Evolutionary conservation across 108 stramenopile species (phyloP), one percentile per base, ranked within the genome.

Genomic region (Asterionellopsis glacialis): DNA sequence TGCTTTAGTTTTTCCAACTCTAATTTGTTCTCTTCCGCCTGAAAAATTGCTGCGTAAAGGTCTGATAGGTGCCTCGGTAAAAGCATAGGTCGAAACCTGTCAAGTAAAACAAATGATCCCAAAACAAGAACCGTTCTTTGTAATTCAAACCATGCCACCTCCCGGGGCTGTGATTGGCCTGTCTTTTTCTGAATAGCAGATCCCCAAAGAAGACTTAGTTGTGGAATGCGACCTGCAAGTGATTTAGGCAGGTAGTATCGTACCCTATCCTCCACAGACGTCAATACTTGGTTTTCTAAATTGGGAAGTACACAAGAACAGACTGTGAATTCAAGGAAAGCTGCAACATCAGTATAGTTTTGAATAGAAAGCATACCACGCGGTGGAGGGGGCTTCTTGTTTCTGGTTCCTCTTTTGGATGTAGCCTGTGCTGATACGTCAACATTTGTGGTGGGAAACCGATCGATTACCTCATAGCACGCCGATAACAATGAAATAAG

Each of bases 41-140:
- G 76, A 16, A 89, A 67, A 16, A 81, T 23, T 11, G 82, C 80
- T 19, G 82, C 72, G 57, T 83, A 85, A n/a, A 89, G 41, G 70
- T 93, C 87, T 25, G 70, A 57, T 42, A 88, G 42, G 63, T 93
- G 91, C n/a, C 91, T 66, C 41, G 91, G 87, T 33, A 93, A 62
- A 7, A 93, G 61, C 91, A 93, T 93, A 38, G 91, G 91, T 41
- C 85, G 76, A 68, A 93, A 93, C 57, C 91, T 76, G 85, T 93
- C 91, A 69, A 93, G 57, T 41, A 84, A 41, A n/a, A 89, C 56
- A 16, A 93, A 14, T n/a, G 72, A 51, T 9, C 67, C 55, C 13
- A 80, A 14, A 11, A 39, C 11, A 2, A 12, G 21, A n/a, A 56
- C 55, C 40, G 39, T 60, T 9, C 22, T 12, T 63, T 42, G 15